Conservation (phyloP, 2,329 filamentous ascomycete genomes). For the Orbilia brochopaga region DNA sequence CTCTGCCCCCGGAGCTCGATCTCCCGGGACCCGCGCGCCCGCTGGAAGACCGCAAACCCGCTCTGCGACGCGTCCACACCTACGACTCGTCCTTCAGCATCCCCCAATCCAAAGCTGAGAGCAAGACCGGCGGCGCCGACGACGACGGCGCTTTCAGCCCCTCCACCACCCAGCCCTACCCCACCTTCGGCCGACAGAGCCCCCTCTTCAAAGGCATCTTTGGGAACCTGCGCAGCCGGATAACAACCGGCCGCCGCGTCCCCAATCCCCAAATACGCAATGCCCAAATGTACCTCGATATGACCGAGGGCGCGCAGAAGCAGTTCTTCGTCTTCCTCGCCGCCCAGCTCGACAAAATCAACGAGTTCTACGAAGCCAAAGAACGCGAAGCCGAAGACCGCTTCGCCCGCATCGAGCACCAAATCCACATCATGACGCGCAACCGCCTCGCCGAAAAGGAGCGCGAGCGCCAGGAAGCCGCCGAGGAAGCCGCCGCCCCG, state of each 20-base stretch:
- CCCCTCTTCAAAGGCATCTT: constrained; percentile 56
- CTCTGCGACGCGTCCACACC: constrained; percentile 21
- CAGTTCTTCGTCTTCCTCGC: constrained; percentile 90
- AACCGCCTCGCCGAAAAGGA: constrained; percentile 75
- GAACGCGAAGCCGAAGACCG: constrained; percentile 82
- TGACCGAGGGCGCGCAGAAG: constrained; percentile 73
- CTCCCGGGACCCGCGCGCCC: constrained; percentile 39
- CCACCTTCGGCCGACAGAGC: constrained; percentile 57
- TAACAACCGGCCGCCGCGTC: constrained; percentile 60
- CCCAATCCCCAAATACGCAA: constrained; percentile 58
- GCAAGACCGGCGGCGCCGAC: constrained; percentile 22
- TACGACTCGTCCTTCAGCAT: constrained; percentile 29
- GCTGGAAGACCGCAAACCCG: constrained; percentile 19
- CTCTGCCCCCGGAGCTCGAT: constrained; percentile 29
- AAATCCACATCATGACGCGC: constrained; percentile 92
- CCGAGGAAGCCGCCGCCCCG: constrained; percentile 55
- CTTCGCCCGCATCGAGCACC: constrained; percentile 73
- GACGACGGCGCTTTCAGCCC: neutral
- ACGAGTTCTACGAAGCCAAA: constrained; percentile 84
- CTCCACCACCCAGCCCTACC: constrained; percentile 18
- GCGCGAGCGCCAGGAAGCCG: constrained; percentile 59
- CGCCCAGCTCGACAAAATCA: constrained; percentile 84
- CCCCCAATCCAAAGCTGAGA: constrained; percentile 14
- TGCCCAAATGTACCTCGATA: constrained; percentile 63
- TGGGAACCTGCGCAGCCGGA: constrained; percentile 57